phyloP scores from a whole-genome alignment of 1,139 yeast genomes.

The Debaryomycetaceae sp. region DNA sequence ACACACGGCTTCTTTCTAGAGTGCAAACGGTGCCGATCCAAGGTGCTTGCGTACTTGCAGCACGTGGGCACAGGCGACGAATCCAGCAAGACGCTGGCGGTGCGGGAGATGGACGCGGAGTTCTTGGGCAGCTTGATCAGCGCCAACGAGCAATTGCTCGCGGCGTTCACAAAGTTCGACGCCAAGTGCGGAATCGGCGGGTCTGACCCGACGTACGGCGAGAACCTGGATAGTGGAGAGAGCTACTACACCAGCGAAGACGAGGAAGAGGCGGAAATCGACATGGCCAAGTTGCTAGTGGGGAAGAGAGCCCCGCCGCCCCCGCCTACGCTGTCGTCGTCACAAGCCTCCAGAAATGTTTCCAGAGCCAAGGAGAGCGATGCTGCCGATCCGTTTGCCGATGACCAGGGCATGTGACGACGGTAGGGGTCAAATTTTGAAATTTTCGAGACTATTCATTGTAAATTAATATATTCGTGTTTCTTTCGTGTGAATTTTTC shows the following conservation, averaged over 20 bases:
- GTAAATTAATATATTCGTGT: no score
- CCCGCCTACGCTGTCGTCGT: constrained; percentile 19
- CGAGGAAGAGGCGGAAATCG: constrained; percentile 12
- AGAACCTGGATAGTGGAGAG: constrained; percentile 11
- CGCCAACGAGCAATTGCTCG: constrained; percentile 83
- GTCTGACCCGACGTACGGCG: constrained; percentile 23
- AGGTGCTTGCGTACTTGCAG: constrained; percentile 72
- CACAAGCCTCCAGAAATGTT: constrained; percentile 8
- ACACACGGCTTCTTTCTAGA: constrained; percentile 56
- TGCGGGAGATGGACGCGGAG: constrained; percentile 49
- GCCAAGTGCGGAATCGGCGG: constrained; percentile 25
- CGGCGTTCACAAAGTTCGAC: constrained; percentile 61
- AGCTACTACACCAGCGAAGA: constrained; percentile 38
- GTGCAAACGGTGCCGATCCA: constrained; percentile 68
- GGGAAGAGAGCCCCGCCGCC: constrained; percentile 19
- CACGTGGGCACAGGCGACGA: constrained; percentile 50
- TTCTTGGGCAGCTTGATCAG: constrained; percentile 74
- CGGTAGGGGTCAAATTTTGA: no score
- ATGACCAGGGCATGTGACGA: no score
- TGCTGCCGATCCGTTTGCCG: no score
- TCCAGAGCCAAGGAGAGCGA: no score
- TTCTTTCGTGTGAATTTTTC: no score
- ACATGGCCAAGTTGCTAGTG: constrained; percentile 6
- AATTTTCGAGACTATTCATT: no score
- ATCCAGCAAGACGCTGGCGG: constrained; percentile 17